Conservation (phyloP, 2,329 filamentous ascomycete species). For the Apiospora sp. region DNA sequence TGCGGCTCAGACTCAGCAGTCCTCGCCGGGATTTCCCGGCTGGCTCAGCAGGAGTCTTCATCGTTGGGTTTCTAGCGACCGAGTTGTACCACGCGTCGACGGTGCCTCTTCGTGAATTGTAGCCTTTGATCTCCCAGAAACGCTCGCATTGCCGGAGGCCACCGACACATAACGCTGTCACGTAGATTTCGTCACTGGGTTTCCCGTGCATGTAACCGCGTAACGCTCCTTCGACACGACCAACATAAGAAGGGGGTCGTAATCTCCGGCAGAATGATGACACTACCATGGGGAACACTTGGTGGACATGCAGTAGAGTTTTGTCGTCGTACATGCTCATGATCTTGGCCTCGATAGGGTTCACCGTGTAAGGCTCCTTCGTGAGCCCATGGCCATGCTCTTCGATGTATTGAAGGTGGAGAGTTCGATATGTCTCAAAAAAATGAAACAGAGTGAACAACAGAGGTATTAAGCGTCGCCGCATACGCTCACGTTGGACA, state of each 20-base stretch:
- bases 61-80: constrained; percentile 44
- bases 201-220: constrained; percentile 70
- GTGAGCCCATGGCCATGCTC: constrained; percentile 61
- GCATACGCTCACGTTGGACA: constrained; percentile 69
- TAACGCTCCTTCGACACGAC: constrained; percentile 67
- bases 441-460: constrained; percentile 74
- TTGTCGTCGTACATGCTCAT: constrained; percentile 72
- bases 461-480: constrained; percentile 67
- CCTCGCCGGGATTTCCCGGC: constrained; percentile 57
- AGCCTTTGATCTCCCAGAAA: constrained; percentile 73
- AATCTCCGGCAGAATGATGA: constrained; percentile 70
- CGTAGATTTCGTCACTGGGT: constrained; percentile 68
- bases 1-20: constrained; percentile 63
- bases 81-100: constrained; percentile 68
- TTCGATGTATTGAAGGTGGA: constrained; percentile 64
- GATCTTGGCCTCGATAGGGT: constrained; percentile 68
- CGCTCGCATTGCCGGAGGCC: constrained; percentile 69
- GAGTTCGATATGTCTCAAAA: constrained; percentile 69
- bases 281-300: constrained; percentile 70
- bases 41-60: constrained; percentile 51
- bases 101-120: constrained; percentile 64
- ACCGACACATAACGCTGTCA: constrained; percentile 66
- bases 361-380: constrained; percentile 63
- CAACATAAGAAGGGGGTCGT: constrained; percentile 70
- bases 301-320: constrained; percentile 68